A percentile compares a stretch with the other conserved stretches of the same genome.
phyloP scores from a whole-genome alignment of 2,329 filamentous ascomycete species.

The Immersiporthe knoxdaviesiana region DNA sequence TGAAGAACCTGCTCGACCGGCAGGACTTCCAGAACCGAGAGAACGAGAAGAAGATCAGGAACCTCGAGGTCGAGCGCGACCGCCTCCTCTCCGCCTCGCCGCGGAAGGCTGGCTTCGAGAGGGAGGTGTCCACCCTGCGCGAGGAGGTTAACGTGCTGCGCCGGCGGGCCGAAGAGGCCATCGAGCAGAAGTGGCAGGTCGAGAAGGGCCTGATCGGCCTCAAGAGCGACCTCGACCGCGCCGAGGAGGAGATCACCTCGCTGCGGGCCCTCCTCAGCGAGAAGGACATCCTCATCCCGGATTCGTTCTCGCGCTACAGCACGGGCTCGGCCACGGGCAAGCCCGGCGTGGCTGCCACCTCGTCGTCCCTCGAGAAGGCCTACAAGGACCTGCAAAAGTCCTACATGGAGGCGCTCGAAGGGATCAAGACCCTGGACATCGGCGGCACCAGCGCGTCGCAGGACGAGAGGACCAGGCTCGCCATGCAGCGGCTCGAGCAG shows the following conservation, averaged over 20 bases:
- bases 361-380: constrained; percentile 72
- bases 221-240: constrained; percentile 95
- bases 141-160: constrained; percentile 84
- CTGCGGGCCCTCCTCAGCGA: constrained; percentile 78
- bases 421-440: constrained; percentile 66
- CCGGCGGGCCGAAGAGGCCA: constrained; percentile 85
- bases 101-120: constrained; percentile 78
- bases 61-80: constrained; percentile 78
- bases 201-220: constrained; percentile 86
- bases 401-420: constrained; percentile 67
- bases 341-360: constrained; percentile 59
- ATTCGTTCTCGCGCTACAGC: constrained; percentile 52
- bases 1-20: constrained; percentile 82
- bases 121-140: constrained; percentile 77
- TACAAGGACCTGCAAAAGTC: constrained; percentile 76
- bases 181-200: constrained; percentile 95
- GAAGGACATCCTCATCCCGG: constrained; percentile 77
- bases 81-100: constrained; percentile 70
- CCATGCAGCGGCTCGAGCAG: constrained; percentile 67
- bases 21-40: constrained; percentile 85
- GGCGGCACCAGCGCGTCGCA: constrained; percentile 40
- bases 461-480: constrained; percentile 64
- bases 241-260: constrained; percentile 89
- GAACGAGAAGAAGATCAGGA: constrained; percentile 77
- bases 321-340: constrained; percentile 43